Percentiles rank a stretch among this genome's conserved stretches.
phyloP scores from a whole-genome alignment of 805 yeast genomes.

The Cyberlindnera veronae region DNA sequence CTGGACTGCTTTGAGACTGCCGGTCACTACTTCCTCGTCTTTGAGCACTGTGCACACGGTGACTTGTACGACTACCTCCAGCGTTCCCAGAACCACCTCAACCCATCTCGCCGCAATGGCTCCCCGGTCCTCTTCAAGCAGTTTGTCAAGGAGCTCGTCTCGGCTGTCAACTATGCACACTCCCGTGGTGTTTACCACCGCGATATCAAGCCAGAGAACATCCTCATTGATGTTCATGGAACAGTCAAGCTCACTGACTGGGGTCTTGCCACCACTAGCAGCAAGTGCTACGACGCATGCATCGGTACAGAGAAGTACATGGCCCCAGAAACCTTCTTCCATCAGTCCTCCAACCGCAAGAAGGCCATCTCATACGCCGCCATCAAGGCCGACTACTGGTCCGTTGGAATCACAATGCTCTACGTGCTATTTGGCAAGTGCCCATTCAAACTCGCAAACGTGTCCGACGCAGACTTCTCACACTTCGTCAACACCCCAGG shows the following conservation, averaged over 20 bases:
- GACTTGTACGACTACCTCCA: slow-evolving; percentile 58
- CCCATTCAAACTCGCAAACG: slow-evolving; percentile 74
- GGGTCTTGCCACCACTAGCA: slow-evolving; percentile 55
- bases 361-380: slow-evolving; percentile 51
- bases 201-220: slow-evolving; percentile 73
- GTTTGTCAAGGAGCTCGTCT: slow-evolving; percentile 45
- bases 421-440: slow-evolving; percentile 79
- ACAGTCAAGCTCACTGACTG: slow-evolving; percentile 66
- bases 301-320: slow-evolving; percentile 86
- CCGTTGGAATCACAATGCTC: slow-evolving; percentile 75
- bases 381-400: slow-evolving; percentile 81
- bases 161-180: slow-evolving; percentile 55
- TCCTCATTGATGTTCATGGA: slow-evolving; percentile 49
- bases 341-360: slow-evolving; percentile 14
- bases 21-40: slow-evolving; percentile 49
- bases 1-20: slow-evolving; percentile 55
- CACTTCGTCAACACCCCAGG: slow-evolving; percentile 68
- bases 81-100: slow-evolving; percentile 20
- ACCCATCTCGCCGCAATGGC: slow-evolving; percentile 16
- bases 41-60: slow-evolving; percentile 66
- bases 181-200: slow-evolving; percentile 59
- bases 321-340: slow-evolving; percentile 85
- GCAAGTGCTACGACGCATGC: slow-evolving; percentile 31
- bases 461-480: slow-evolving; percentile 62
- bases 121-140: slow-evolving; percentile 30